These are phyloP conservation scores for Solanum etuberosum DNA, from an alignment of 257 asterid species.

Conservation along the genomic window DNA sequence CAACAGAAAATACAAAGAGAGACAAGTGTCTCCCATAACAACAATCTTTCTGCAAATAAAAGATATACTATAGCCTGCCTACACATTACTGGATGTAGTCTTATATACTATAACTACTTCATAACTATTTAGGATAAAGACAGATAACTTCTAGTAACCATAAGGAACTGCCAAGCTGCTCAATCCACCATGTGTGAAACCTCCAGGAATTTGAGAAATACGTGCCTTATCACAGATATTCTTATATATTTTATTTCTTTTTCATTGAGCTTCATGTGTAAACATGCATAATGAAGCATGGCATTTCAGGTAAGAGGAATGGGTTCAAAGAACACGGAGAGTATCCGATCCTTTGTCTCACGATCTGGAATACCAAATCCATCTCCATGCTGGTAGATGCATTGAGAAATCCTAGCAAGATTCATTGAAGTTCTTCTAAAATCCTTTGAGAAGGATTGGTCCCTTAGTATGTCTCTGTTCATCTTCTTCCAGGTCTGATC, in stretches of 20 bases:
- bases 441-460: conserved; percentile 4
- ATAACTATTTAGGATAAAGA: too few species aligned
- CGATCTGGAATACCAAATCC: conserved; percentile 33
- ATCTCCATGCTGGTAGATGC: conserved; percentile 36
- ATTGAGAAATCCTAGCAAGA: conserved; percentile 28
- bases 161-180: too few species aligned
- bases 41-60: too few species aligned
- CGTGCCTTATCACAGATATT: too few species aligned
- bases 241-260: not conserved
- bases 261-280: not conserved
- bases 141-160: too few species aligned
- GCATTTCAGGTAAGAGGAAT: conserved; percentile 8
- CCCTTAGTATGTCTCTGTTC: conserved; percentile 25
- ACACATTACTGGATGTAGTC: too few species aligned
- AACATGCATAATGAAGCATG: not conserved
- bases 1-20: too few species aligned
- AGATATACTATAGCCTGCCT: too few species aligned
- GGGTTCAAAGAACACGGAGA: conserved; percentile 23
- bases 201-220: too few species aligned
- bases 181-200: too few species aligned
- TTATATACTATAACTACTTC: too few species aligned
- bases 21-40: too few species aligned
- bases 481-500: conserved; percentile 17
- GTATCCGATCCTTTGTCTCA: conserved; percentile 22
- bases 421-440: conserved; percentile 20